A percentile compares a stretch with the other conserved stretches of the same genome.
Conservation (phyloP, 257 asterid genomes). For the Solanum verrucosum region DNA sequence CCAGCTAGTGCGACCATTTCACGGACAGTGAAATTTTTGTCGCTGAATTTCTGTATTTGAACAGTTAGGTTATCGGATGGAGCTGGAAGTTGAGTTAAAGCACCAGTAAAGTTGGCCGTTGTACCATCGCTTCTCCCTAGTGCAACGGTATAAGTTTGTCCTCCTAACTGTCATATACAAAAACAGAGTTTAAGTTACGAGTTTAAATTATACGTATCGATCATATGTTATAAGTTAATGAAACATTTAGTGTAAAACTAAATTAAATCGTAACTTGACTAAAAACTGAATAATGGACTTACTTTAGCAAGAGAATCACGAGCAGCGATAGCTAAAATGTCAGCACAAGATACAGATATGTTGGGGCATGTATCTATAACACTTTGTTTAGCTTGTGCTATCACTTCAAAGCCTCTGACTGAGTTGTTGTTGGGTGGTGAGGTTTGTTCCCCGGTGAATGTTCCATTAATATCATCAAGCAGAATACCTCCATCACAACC, state of each 20-base stretch:
- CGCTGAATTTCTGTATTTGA: neutral
- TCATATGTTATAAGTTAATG: neutral
- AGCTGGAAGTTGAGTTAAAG: neutral
- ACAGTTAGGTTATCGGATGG: neutral
- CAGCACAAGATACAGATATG: neutral
- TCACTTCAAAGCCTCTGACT: constrained; percentile 1
- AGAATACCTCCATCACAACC: constrained; percentile 8
- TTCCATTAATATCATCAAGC: neutral
- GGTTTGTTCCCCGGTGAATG: constrained; percentile 1
- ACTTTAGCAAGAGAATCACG: constrained; percentile 5
- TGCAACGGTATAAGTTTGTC: neutral
- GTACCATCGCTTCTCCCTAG: constrained; percentile 1
- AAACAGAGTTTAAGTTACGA: neutral
- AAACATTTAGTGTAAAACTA: too few relatives aligned
- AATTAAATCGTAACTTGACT: neutral
- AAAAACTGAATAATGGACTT: neutral
- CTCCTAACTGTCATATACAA: neutral
- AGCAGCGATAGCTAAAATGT: constrained; percentile 1
- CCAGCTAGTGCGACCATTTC: constrained; percentile 2
- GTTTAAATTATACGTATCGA: neutral
- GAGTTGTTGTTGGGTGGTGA: neutral
- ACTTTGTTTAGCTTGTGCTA: neutral
- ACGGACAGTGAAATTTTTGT: neutral
- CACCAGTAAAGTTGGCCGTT: constrained; percentile 4
- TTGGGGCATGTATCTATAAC: neutral